phyloP scores from a whole-genome alignment of 1,139 yeast genomes.

The Geotrichum carabidarum region DNA sequence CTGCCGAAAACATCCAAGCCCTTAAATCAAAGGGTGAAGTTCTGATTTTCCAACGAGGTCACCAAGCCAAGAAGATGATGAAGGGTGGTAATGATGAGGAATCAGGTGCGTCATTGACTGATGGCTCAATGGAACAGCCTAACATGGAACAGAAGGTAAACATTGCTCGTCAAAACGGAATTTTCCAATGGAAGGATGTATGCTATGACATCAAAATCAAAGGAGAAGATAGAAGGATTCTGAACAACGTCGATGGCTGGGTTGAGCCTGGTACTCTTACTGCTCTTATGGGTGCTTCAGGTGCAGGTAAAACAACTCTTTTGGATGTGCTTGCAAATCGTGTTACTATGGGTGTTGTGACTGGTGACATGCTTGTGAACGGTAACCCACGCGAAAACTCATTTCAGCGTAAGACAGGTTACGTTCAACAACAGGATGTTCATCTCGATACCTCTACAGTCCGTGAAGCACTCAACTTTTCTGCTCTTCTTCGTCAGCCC shows the following conservation, averaged over 20 bases:
- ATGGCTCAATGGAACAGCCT: slow-evolving; percentile 33
- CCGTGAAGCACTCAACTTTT: slow-evolving; percentile 67
- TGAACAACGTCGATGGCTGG: slow-evolving; percentile 75
- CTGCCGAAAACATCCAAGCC: slow-evolving; percentile 65
- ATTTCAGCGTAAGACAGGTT: slow-evolving; percentile 77
- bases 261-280: slow-evolving; percentile 73
- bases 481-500: slow-evolving; percentile 74
- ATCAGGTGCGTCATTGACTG: slow-evolving; percentile 21
- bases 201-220: slow-evolving; percentile 70
- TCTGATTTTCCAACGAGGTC: slow-evolving; percentile 56
- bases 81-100: slow-evolving; percentile 31
- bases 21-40: slow-evolving; percentile 81
- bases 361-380: slow-evolving; percentile 71
- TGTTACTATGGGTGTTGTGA: slow-evolving; percentile 70
- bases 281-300: slow-evolving; percentile 82
- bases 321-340: slow-evolving; percentile 73
- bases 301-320: slow-evolving; percentile 83
- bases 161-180: slow-evolving; percentile 34
- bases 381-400: slow-evolving; percentile 64
- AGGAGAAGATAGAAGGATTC: slow-evolving; percentile 48
- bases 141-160: slow-evolving; percentile 21
- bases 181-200: slow-evolving; percentile 76
- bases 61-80: slow-evolving; percentile 40
- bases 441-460: slow-evolving; percentile 73
- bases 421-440: slow-evolving; percentile 78